Base-by-base conservation (phyloP, 208 protist genomes). In the Acanthamoeba rhysodes region DNA sequence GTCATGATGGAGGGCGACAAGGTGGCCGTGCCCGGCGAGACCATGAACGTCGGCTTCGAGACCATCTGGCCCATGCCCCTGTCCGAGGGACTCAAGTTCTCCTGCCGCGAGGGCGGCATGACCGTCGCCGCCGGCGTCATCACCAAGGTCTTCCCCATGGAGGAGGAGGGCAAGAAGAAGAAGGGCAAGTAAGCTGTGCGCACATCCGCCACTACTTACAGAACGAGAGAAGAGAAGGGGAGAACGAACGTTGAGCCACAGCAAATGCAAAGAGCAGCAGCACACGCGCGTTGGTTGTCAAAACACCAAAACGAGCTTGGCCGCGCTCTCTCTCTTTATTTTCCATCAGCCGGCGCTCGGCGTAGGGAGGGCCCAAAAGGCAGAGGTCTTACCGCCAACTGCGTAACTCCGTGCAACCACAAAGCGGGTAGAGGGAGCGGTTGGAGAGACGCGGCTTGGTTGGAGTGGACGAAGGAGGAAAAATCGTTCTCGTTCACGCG, bases 21-120 rank as follows among this genome's bases (percentile, higher is more conserved):
- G 87, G 99, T 99, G 96, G 99, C 99, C 94, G 99, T 99, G 99
- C 99, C 99, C 62, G 99, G 99, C 91, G 99, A 99, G 96, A 99
- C 99, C 96, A 97, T 98, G 22, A 98, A 99, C 96, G 91, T 99
- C 70, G 95, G 97, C 20, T 96, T 99, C 55, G 99, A 99, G 22
- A 96, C 99, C 57, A 98, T 99, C 57, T 98, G 98, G 87, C 98
- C 98, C 55, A 98, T 99, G 95, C 98, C 98, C 45, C 94, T 99
- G 32, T 97, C 98, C 74, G 98, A 99, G 97, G 99, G 99, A 48
- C 97, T 99, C 90, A 98, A 99, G 96, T 99, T 99, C 96, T 99
- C 99, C 34, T 98, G 99, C 68, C 98, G 99, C 90, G 99, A 99
- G 98, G 99, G 99, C 93, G 99, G 99, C 97, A 98, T 98, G 95